phyloP scores from a whole-genome alignment of 2,329 filamentous ascomycete species.

The Camptophora hylomeconis region DNA sequence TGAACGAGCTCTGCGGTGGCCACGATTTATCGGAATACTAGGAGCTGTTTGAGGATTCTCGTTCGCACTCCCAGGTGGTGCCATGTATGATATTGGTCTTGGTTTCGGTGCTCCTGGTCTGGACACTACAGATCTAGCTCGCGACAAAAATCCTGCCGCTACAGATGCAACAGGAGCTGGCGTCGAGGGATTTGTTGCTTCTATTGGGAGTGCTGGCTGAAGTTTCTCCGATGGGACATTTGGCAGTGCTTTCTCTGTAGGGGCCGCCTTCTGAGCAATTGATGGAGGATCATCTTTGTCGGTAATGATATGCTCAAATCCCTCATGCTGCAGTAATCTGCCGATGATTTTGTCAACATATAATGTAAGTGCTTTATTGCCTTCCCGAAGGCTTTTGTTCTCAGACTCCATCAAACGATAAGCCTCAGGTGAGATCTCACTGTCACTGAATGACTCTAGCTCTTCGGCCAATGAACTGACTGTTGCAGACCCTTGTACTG shows the following conservation, averaged over 20 bases:
- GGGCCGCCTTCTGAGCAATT: slow-evolving; percentile 19
- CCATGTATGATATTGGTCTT: slow-evolving; percentile 33
- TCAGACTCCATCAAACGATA: slow-evolving; percentile 64
- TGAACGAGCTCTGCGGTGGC: slow-evolving; percentile 36
- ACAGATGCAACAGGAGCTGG: slow-evolving; percentile 51
- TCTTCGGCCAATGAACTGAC: slow-evolving; percentile 68
- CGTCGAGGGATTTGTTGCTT: slow-evolving; percentile 53
- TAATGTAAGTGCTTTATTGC: slow-evolving; percentile 92
- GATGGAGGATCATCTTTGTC: slow-evolving; percentile 39
- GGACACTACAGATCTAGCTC: slow-evolving; percentile 49
- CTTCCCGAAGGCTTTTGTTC: slow-evolving; percentile 66
- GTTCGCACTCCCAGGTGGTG: slow-evolving; percentile 26
- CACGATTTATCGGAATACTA: slow-evolving; percentile 32
- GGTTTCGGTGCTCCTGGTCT: slow-evolving; percentile 18
- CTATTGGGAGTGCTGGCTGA: slow-evolving; percentile 54
- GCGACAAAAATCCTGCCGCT: slow-evolving; percentile 39
- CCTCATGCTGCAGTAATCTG: slow-evolving; percentile 81
- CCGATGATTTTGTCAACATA: slow-evolving; percentile 99
- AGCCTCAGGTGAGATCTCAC: slow-evolving; percentile 47
- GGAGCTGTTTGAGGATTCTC: slow-evolving; percentile 36
- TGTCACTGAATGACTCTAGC: slow-evolving; percentile 55
- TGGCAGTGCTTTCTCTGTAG: slow-evolving; percentile 15
- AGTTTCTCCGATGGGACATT: too few relatives aligned
- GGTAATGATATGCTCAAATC: slow-evolving; percentile 62
- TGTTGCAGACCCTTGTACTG: slow-evolving; percentile 35